Percentiles rank a stretch among this genome's conserved stretches.
phyloP scores from a whole-genome alignment of 164 flowering plant genomes.

The Paratinospora sagittata region DNA sequence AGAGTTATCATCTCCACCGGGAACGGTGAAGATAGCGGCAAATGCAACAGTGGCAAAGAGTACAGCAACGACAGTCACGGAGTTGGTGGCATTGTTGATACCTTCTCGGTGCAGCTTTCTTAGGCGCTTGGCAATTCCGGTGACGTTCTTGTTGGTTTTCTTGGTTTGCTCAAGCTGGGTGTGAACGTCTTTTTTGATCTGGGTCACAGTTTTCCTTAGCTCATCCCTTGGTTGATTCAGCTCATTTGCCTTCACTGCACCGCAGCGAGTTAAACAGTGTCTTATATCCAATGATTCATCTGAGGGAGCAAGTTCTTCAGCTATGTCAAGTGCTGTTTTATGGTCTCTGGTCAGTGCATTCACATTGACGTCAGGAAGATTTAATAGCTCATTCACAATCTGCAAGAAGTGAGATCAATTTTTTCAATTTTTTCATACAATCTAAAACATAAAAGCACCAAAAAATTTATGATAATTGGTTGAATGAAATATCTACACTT shows the following conservation, averaged over 20 bases:
- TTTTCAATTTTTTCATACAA: background rate
- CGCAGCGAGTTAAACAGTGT: constrained; percentile 36
- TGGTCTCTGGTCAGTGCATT: constrained; percentile 69
- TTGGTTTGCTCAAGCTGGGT: constrained; percentile 67
- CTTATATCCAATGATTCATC: constrained; percentile 56
- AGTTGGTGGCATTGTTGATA: constrained; percentile 76
- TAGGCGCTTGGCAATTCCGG: constrained; percentile 63
- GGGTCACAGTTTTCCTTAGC: constrained; percentile 57
- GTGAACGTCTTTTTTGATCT: constrained; percentile 67
- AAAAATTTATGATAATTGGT: no score
- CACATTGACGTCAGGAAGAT: constrained; percentile 53
- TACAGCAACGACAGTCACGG: constrained; percentile 76
- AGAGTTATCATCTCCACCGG: constrained; percentile 46
- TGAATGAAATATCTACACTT: no score
- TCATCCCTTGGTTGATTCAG: constrained; percentile 76
- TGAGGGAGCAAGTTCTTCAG: constrained; percentile 52
- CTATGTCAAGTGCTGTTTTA: constrained; percentile 70
- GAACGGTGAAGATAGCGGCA: constrained; percentile 64
- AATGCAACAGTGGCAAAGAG: constrained; percentile 70
- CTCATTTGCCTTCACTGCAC: constrained; percentile 62
- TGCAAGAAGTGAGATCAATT: constrained; percentile 25
- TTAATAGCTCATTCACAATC: constrained; percentile 54
- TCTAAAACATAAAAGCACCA: no score
- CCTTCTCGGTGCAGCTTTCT: constrained; percentile 64
- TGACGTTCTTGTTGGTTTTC: constrained; percentile 59